These are phyloP conservation scores for Phaeosphaeriaceae sp. DNA, from an alignment of 2,329 filamentous ascomycete genomes.

Conservation along the genomic window DNA sequence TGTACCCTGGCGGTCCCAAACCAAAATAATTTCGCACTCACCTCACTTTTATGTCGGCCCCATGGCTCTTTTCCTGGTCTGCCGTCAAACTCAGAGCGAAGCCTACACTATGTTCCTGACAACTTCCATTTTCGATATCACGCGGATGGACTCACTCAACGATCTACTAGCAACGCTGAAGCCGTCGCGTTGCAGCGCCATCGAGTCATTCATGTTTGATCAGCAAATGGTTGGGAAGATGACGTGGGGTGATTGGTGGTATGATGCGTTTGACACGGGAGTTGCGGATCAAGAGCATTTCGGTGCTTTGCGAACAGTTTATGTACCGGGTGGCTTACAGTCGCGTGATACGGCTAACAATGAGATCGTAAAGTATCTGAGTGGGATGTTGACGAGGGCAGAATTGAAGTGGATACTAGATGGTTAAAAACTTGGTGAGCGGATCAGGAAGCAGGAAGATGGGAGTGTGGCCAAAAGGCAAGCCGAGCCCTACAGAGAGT, in stretches of 20 bases:
- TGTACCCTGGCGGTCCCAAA: neutral
- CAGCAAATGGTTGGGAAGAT: neutral
- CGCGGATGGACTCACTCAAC: neutral
- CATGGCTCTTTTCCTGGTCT: neutral
- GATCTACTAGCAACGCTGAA: too few relatives aligned
- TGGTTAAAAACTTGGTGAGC: too few relatives aligned
- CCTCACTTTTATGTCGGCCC: neutral
- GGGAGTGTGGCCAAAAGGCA: too few relatives aligned
- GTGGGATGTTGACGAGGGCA: neutral
- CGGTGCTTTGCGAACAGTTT: neutral
- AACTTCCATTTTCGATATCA: too few relatives aligned
- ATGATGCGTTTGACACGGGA: neutral
- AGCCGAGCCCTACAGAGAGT: too few relatives aligned
- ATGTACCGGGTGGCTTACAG: neutral
- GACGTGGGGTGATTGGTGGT: neutral
- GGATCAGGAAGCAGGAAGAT: too few relatives aligned
- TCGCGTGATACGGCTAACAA: neutral
- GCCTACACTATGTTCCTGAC: neutral
- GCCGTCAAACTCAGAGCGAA: neutral
- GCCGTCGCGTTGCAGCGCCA: too few relatives aligned
- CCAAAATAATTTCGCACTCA: neutral
- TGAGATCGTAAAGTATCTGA: neutral
- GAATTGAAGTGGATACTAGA: neutral
- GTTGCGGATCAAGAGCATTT: neutral
- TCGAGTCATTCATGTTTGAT: neutral